A percentile compares a stretch with the other conserved stretches of the same genome.
Evolutionary conservation across 345 rosid genomes (phyloP).

Genomic region (Brassica cretica): DNA sequence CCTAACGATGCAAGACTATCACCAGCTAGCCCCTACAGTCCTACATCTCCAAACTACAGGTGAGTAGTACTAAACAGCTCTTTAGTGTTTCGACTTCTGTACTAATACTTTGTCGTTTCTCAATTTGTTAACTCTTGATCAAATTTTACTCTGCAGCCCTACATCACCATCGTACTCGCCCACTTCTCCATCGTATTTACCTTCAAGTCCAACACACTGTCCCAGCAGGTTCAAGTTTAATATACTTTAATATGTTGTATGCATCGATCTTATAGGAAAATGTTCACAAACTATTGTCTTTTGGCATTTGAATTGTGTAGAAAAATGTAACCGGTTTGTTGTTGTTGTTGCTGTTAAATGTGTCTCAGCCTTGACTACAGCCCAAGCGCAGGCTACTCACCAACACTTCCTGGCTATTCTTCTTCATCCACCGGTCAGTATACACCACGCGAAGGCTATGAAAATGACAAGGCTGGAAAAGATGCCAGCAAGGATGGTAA

Average conservation of each 20-base stretch:
- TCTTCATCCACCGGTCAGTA: slow-evolving; percentile 81
- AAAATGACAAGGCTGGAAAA: slow-evolving; percentile 49
- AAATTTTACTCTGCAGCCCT: slow-evolving; percentile 54
- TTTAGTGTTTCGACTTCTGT: neutral
- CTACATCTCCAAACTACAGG: slow-evolving; percentile 95
- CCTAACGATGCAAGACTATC: slow-evolving; percentile 91
- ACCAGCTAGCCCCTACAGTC: slow-evolving; percentile 91
- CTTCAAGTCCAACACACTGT: slow-evolving; percentile 87
- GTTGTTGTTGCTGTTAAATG: neutral
- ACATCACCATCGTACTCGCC: slow-evolving; percentile 93
- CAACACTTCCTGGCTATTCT: slow-evolving; percentile 81
- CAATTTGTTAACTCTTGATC: neutral
- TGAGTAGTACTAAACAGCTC: slow-evolving; percentile 12
- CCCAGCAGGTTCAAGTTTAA: slow-evolving; percentile 75
- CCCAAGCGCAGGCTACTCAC: slow-evolving; percentile 88
- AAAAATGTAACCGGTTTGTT: neutral
- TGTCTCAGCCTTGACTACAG: slow-evolving; percentile 68
- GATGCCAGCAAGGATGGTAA: slow-evolving; percentile 38
- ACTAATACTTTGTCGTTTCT: neutral
- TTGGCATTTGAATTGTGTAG: neutral
- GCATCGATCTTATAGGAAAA: neutral
- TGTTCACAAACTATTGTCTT: neutral
- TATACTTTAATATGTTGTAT: neutral
- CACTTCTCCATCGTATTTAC: slow-evolving; percentile 88
- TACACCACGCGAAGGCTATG: slow-evolving; percentile 62